Conservation (phyloP, 441 rosid genomes). For the Eruca vesicaria region DNA sequence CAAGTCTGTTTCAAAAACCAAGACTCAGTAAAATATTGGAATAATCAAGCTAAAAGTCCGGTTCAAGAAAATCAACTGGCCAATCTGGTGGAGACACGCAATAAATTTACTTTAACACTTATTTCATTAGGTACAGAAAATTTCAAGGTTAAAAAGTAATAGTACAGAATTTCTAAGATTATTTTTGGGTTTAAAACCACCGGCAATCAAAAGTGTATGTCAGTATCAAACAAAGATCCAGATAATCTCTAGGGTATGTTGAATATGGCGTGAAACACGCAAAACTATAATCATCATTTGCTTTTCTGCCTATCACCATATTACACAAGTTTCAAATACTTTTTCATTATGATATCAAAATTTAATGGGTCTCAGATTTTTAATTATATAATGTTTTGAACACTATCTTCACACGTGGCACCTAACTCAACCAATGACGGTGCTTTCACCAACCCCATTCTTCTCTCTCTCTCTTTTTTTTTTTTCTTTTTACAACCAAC, state of each 20-base stretch:
- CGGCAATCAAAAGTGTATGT: background rate
- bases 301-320: background rate
- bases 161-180: too few relatives aligned
- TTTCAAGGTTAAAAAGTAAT: background rate
- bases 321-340: too few relatives aligned
- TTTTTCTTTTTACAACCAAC: background rate
- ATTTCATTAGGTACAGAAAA: background rate
- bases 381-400: too few relatives aligned
- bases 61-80: background rate
- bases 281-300: background rate
- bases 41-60: background rate
- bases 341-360: too few relatives aligned
- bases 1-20: background rate
- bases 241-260: conserved; percentile 5
- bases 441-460: conserved; percentile 27
- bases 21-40: background rate
- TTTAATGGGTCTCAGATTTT: too few relatives aligned
- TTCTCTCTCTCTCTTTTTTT: too few relatives aligned
- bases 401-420: conserved; percentile 1
- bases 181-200: too few relatives aligned
- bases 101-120: background rate
- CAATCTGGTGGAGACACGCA: background rate
- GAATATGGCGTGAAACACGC: conserved; percentile 1
- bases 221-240: conserved; percentile 5
- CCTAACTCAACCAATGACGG: conserved; percentile 1